phyloP scores from a whole-genome alignment of 2,329 filamentous ascomycete species.

The Fusarium illudens region DNA sequence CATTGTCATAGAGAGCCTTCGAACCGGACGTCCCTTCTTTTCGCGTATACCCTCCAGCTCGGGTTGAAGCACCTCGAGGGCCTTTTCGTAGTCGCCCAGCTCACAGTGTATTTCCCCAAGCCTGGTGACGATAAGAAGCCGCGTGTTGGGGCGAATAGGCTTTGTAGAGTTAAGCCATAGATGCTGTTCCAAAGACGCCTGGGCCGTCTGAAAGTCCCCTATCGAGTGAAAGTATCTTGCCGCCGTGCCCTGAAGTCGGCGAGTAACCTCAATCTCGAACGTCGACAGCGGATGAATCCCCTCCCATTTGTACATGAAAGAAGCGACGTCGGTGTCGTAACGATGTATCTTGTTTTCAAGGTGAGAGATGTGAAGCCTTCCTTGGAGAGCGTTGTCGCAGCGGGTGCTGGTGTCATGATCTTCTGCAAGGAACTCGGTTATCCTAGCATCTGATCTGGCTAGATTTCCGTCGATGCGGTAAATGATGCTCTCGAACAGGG shows the following conservation, averaged over 20 bases:
- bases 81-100: conserved; percentile 36
- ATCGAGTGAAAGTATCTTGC: conserved; percentile 47
- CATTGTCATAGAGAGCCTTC: conserved; percentile 39
- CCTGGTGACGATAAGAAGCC: conserved; percentile 38
- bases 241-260: conserved; percentile 44
- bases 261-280: conserved; percentile 47
- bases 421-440: conserved; percentile 38
- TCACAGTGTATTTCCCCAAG: conserved; percentile 45
- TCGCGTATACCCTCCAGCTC: conserved; percentile 34
- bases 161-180: conserved; percentile 38
- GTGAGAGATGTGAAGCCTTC: conserved; percentile 47
- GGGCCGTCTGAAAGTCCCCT: conserved; percentile 43
- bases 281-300: conserved; percentile 42
- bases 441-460: conserved; percentile 36
- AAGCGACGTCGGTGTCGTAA: conserved; percentile 43
- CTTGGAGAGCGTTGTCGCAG: conserved; percentile 43
- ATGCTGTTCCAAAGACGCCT: conserved; percentile 45
- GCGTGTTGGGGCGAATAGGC: conserved; percentile 40
- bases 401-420: conserved; percentile 25
- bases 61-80: conserved; percentile 29
- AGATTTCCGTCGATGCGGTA: conserved; percentile 41
- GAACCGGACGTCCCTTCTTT: conserved; percentile 31
- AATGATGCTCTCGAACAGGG: conserved; percentile 46
- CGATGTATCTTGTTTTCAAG: conserved; percentile 48
- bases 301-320: conserved; percentile 45